Percentiles rank a stretch among this genome's conserved stretches.
phyloP scores from a whole-genome alignment of 192 early-diverging fungal species.

The Coemansia umbellata region DNA sequence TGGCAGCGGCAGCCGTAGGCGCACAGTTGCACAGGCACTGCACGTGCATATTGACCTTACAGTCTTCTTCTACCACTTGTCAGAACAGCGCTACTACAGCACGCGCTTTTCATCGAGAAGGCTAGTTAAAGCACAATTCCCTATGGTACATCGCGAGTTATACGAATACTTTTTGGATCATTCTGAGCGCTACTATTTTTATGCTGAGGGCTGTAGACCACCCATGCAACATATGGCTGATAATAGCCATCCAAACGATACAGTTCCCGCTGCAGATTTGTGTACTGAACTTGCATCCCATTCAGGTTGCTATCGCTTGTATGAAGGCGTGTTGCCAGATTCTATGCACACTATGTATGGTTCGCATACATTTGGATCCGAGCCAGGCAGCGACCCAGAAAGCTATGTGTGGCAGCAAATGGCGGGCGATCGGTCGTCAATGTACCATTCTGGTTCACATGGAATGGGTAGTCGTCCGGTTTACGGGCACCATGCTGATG shows the following conservation, averaged over 20 bases:
- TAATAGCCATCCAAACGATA: constrained; percentile 2
- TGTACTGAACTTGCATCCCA: constrained; percentile 25
- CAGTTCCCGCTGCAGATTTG: constrained; percentile 7
- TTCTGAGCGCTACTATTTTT: constrained; percentile 41
- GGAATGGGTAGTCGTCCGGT: constrained; percentile 4
- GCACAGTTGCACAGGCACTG: constrained; percentile 37
- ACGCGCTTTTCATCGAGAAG: constrained; percentile 49
- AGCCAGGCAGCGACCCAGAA: constrained; percentile 15
- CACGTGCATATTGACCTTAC: constrained; percentile 46
- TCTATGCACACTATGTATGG: constrained; percentile 1
- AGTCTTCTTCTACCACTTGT: constrained; percentile 26
- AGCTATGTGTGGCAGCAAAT: constrained; percentile 20
- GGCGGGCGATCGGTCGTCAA: constrained; percentile 2
- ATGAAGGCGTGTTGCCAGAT: constrained; percentile 33
- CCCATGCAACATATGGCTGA: background rate
- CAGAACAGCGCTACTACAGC: constrained; percentile 50
- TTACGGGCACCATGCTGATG: background rate
- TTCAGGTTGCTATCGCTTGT: constrained; percentile 49
- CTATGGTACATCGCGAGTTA: constrained; percentile 38
- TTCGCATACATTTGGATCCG: constrained; percentile 6
- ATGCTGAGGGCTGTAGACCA: constrained; percentile 33
- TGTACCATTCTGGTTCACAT: constrained; percentile 6
- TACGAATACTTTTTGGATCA: constrained; percentile 48
- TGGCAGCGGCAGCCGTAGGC: background rate
- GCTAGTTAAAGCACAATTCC: constrained; percentile 32